These are phyloP conservation scores for Castanospermum australe DNA, from an alignment of 306 rosid species.

Conservation along the genomic window DNA sequence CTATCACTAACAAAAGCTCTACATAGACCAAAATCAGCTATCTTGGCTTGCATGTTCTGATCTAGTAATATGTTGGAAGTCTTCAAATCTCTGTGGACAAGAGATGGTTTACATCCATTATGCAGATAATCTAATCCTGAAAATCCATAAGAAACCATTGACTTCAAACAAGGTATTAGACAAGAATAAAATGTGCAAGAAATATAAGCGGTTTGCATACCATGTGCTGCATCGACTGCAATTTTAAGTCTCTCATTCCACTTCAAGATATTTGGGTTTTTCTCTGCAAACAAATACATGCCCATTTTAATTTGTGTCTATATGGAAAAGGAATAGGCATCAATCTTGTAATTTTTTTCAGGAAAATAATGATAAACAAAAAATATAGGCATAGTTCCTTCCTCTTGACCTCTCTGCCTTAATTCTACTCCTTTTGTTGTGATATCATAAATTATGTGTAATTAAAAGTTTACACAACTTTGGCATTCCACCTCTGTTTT, in stretches of 20 bases:
- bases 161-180: background rate
- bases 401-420: no score
- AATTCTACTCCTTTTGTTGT: no score
- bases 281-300: background rate
- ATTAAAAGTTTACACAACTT: background rate
- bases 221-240: slow-evolving; percentile 24
- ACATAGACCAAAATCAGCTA: slow-evolving; percentile 53
- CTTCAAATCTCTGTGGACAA: slow-evolving; percentile 57
- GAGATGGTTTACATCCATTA: slow-evolving; percentile 37
- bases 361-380: background rate
- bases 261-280: background rate
- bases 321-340: background rate
- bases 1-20: slow-evolving; percentile 29
- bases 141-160: background rate
- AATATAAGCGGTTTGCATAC: background rate
- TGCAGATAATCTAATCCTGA: slow-evolving; percentile 44
- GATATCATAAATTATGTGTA: no score
- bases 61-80: slow-evolving; percentile 55
- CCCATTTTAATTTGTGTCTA: background rate
- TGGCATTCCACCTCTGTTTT: no score
- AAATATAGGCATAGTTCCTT: background rate
- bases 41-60: slow-evolving; percentile 38
- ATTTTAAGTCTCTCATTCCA: slow-evolving; percentile 25
- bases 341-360: background rate
- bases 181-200: background rate